Evolutionary conservation across 257 asterid species (phyloP).

Genomic region (Solanum pennellii): DNA sequence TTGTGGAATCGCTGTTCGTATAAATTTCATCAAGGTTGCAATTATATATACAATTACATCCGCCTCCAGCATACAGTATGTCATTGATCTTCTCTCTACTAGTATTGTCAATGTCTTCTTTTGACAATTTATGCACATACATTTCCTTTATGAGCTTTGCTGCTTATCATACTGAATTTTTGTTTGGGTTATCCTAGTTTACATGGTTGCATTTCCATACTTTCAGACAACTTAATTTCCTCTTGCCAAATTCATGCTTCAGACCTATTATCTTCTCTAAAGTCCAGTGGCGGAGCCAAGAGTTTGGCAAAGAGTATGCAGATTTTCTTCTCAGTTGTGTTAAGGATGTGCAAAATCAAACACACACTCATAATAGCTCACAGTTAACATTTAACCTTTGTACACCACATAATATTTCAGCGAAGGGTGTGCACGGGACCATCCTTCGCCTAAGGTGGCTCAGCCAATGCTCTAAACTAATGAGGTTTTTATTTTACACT

Average conservation of each 20-base stretch:
- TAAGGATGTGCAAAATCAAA: not conserved
- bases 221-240: not conserved
- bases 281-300: not conserved
- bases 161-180: not conserved
- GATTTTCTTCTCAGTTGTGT: not conserved
- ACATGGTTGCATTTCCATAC: not conserved
- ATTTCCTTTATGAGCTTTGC: not conserved
- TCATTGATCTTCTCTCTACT: not conserved
- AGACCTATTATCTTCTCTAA: not conserved
- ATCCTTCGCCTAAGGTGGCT: not conserved
- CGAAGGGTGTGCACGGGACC: not conserved
- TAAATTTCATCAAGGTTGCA: slow-evolving; percentile 36
- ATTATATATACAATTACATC: slow-evolving; percentile 61
- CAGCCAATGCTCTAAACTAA: not conserved
- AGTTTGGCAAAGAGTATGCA: not conserved
- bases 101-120: not conserved
- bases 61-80: slow-evolving; percentile 45
- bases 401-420: not conserved
- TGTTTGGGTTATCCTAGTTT: not conserved
- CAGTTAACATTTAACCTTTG: not conserved
- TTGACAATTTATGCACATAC: not conserved
- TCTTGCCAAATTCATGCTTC: not conserved
- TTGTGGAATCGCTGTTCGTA: slow-evolving; percentile 33
- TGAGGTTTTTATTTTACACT: not conserved
- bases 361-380: not conserved